Evolutionary conservation across 345 rosid species (phyloP).

Genomic region (Punica granatum): DNA sequence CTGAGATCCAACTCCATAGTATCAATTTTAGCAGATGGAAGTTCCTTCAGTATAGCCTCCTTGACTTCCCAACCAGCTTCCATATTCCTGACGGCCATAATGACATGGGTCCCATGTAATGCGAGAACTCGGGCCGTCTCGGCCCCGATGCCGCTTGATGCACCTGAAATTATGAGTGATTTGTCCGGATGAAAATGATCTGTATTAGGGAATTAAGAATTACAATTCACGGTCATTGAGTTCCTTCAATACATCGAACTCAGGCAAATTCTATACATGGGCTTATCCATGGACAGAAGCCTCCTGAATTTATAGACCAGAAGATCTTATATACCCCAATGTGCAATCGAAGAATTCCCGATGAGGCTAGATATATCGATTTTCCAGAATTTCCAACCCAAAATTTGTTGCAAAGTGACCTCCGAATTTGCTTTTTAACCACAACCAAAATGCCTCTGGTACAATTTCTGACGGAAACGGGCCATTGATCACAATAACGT

Average conservation of each 20-base stretch:
- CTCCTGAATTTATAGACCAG: neutral
- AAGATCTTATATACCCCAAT: too few relatives aligned
- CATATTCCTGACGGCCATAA: conserved; percentile 57
- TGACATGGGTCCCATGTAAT: conserved; percentile 50
- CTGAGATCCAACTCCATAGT: conserved; percentile 73
- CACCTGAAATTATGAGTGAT: conserved; percentile 29
- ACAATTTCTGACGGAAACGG: neutral
- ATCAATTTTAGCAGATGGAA: conserved; percentile 51
- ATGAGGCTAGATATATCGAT: neutral
- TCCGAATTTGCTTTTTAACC: neutral
- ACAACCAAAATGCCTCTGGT: neutral
- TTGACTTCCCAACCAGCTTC: conserved; percentile 42
- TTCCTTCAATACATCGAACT: neutral
- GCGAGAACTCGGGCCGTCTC: conserved; percentile 78
- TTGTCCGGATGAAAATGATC: neutral
- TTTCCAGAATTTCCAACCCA: too few relatives aligned
- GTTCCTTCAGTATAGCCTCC: conserved; percentile 46
- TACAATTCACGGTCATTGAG: neutral
- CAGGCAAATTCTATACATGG: neutral
- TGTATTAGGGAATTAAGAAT: neutral
- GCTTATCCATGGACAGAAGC: too few relatives aligned
- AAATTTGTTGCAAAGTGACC: neutral
- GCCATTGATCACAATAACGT: neutral
- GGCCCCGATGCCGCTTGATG: conserved; percentile 68
- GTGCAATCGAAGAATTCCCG: too few relatives aligned